These are phyloP conservation scores for Rhododendron vialii DNA, from an alignment of 148 eudicot genomes.

Conservation along the genomic window DNA sequence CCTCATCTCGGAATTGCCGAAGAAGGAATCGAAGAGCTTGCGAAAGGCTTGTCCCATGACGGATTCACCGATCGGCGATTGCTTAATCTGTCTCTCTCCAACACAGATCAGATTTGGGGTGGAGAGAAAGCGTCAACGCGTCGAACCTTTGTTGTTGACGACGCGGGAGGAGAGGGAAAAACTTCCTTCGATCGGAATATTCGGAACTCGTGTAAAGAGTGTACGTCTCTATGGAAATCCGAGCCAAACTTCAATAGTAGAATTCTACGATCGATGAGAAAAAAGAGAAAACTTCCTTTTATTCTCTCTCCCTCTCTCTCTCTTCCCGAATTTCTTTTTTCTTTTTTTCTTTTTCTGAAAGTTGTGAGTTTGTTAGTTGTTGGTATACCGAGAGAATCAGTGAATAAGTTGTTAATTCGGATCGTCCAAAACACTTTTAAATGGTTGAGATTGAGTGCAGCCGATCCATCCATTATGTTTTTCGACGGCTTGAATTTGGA, in stretches of 20 bases:
- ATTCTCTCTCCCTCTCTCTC: background rate
- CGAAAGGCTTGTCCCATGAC: conserved; percentile 97
- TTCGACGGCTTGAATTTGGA: no score
- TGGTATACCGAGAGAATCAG: background rate
- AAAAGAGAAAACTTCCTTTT: background rate
- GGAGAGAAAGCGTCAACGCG: conserved; percentile 2
- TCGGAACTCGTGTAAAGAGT: background rate
- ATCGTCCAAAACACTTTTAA: rapidly evolving
- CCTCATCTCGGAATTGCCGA: conserved; percentile 97
- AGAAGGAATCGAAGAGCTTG: conserved; percentile 94
- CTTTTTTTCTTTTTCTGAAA: background rate
- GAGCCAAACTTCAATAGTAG: background rate
- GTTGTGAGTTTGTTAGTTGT: background rate
- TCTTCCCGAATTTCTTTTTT: background rate
- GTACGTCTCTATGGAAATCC: background rate
- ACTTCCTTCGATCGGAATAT: background rate
- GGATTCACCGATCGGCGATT: conserved; percentile 18
- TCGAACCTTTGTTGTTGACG: background rate
- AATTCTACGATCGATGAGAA: background rate
- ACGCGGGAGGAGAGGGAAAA: background rate
- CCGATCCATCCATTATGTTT: no score
- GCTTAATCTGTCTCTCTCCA: conserved; percentile 4
- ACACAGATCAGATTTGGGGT: background rate
- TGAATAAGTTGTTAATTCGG: no score
- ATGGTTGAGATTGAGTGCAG: no score